Base-by-base conservation (phyloP, 164 flowering plant species). In the Annona squamosa region DNA sequence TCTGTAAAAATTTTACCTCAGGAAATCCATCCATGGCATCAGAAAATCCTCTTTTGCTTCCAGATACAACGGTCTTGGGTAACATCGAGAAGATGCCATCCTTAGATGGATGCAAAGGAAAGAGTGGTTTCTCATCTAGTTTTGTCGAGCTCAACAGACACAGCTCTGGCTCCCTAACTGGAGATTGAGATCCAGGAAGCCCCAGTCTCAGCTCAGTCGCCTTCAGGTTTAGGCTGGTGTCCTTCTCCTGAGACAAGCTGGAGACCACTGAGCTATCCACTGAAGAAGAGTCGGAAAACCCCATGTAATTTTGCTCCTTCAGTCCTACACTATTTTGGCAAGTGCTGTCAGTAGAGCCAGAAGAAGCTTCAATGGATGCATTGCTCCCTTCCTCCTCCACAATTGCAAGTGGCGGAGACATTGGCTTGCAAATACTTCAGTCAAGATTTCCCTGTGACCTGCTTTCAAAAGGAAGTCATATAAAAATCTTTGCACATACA, bases 161-260 rank as follows among this genome's bases (percentile, higher is more conserved):
- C 18, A 85, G 76, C 4, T 87, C 91, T 7, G 85, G 73, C 66
- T 85, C 88, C 70, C 92, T 81, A 72, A 80, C 89, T 56, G 99
- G 94, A 17, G 95, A 94, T 68, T 81, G 89, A 16, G 95, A 94
- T 71, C 97, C 97, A 45, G 99, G 99, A 76, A 91, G 97, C 65
- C 99, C 99, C 65, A 94, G 96, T 77, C 93, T 88, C 74, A 94
- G 74, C 75, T 94, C 98, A 16, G 98, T 94, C 18, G 94, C 97
- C 77, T 87, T 90, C 66, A 94, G 70, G 82, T 92, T 90, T 63
- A 94, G 75, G 68, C 80, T 83, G 73, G 48, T 81, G 71, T 84
- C 84, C 47, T 79, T 84, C 57, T 80, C 89, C 63, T 86, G 86
- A 1, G 86, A 79, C 61, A 77, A 79, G 75, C 85, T 79, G 0